Evolutionary conservation across 108 stramenopile species (phyloP), one percentile per base, ranked within the genome.

Genomic region (Cyclotella cryptica): DNA sequence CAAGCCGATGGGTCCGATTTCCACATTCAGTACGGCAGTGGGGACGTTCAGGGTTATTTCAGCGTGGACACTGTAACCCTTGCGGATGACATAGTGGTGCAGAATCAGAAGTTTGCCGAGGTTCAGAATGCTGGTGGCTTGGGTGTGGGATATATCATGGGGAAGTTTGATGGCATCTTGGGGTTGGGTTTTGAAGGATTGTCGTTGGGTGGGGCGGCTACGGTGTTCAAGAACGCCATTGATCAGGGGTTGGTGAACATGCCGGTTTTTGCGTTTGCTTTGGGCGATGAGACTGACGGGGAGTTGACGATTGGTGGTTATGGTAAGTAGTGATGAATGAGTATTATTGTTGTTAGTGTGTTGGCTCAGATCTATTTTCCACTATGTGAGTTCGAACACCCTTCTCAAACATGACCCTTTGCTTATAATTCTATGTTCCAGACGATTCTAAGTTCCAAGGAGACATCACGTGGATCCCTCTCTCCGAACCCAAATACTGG

Each of bases 151-250:
- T 99, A 96, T 75, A 83, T 85, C 17, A 60, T 98, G 39, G 98
- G 98, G 30, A 95, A 98, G 43, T 99, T 99, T 82, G 99, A 99
- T 81, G 99, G 99, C 42, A 99, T 99, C 74, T 77, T 98, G 61
- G 99, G 99, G 75, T 74, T 99, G 44, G 99, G 96, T 57, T 99
- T 98, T 66, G 90, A 93, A 47, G 86, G 87, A 55, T 88, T 99
- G 67, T 80, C 85, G 39, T 88, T 98, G 57, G 97, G 93, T 59
- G 87, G 88, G 45, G 86, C 93, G 5, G 80, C 90, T 28, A 98
- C 99, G 15, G 94, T 96, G 15, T 97, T 99, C 79, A 88, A 98
- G 53, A 94, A 96, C 74, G 87, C 98, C 53, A 90, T 99, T 53
- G 90, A 92, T 63, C 90, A 95, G 72, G 89, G 86, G 27, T 64